Evolutionary conservation across 306 rosid species (phyloP), one percentile per base, ranked within the genome.

Genomic region (Calophaca sinica): DNA sequence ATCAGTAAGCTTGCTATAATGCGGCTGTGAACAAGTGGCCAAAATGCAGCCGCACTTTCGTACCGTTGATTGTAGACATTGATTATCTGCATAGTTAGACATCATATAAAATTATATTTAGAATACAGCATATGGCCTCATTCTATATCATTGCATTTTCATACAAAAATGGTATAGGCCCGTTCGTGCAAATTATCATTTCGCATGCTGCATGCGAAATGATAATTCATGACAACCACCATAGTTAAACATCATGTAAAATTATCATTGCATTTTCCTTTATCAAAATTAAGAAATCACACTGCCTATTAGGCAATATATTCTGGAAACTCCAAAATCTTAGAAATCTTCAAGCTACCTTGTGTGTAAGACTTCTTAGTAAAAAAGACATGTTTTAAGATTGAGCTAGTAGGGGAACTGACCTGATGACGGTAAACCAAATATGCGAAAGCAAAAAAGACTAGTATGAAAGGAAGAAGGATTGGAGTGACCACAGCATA

Each of bases 361-460:
- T 28, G 45, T 26, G 7, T 8, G 46, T 12, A 55, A 53, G 6
- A 10, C 39, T 32, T 61, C 3, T 42, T 10, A 15, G 9, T 14
- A 72, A 66, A 73, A 20, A n/a, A 6, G 5, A 9, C 9, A 38
- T 51, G 67, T 62, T 55, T 20, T 33, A 7, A 62, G 73, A 62
- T 71, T 51, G 38, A 20, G 46, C 44, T 20, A 15, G 70, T 1
- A 35, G 39, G 61, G 39, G 10, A 55, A 81, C 90, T 57, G 81
- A 94, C 99, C 99, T 94, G 99, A 76, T 94, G 99, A 12, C 99
- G 99, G 82, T 94, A 94, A 73, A 94, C 96, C 83, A 94, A 76
- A 90, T 92, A 92, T 6, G 99, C 99, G 0, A 94, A 70, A 70
- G 92, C 99, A 60, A 94, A 94, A 97, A 94, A 94, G 89, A 94